Evolutionary conservation across 257 asterid genomes (phyloP).

Genomic region (Fraxinus cuspidata): DNA sequence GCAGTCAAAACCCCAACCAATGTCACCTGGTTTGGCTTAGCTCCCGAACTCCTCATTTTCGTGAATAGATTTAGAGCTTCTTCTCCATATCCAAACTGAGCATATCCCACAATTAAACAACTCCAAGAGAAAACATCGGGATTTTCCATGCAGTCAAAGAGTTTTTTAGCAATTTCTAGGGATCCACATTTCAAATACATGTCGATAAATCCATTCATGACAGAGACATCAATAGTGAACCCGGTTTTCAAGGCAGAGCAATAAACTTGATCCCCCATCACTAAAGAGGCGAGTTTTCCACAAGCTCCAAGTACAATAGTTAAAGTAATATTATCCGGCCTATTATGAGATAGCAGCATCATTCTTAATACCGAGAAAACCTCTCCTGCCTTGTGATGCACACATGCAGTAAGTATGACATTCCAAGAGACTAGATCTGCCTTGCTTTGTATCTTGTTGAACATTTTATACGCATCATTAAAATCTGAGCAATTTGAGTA

Average conservation of each 20-base stretch:
- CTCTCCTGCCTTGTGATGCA: slow-evolving; percentile 48
- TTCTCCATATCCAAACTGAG: slow-evolving; percentile 64
- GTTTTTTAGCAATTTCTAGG: slow-evolving; percentile 46
- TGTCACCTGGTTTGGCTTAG: slow-evolving; percentile 70
- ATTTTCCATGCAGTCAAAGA: slow-evolving; percentile 48
- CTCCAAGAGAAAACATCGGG: slow-evolving; percentile 70
- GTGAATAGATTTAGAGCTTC: slow-evolving; percentile 57
- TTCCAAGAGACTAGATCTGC: slow-evolving; percentile 86
- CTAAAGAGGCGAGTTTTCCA: slow-evolving; percentile 56
- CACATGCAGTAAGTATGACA: slow-evolving; percentile 52
- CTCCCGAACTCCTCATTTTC: slow-evolving; percentile 50
- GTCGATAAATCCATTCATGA: slow-evolving; percentile 62
- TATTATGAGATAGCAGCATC: slow-evolving; percentile 48
- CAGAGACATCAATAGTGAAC: slow-evolving; percentile 41
- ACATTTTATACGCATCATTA: slow-evolving; percentile 47
- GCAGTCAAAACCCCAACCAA: slow-evolving; percentile 77
- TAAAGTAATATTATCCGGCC: slow-evolving; percentile 58
- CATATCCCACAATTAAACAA: slow-evolving; percentile 68
- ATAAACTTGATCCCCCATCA: slow-evolving; percentile 53
- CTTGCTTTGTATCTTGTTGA: slow-evolving; percentile 38
- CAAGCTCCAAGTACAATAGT: slow-evolving; percentile 56
- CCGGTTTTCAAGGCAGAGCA: slow-evolving; percentile 50
- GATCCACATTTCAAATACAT: slow-evolving; percentile 77
- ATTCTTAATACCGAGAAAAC: slow-evolving; percentile 52
- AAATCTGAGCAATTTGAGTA: slow-evolving; percentile 61